Base-by-base conservation (phyloP, 2,329 filamentous ascomycete species). In the Madurella mycetomatis region DNA sequence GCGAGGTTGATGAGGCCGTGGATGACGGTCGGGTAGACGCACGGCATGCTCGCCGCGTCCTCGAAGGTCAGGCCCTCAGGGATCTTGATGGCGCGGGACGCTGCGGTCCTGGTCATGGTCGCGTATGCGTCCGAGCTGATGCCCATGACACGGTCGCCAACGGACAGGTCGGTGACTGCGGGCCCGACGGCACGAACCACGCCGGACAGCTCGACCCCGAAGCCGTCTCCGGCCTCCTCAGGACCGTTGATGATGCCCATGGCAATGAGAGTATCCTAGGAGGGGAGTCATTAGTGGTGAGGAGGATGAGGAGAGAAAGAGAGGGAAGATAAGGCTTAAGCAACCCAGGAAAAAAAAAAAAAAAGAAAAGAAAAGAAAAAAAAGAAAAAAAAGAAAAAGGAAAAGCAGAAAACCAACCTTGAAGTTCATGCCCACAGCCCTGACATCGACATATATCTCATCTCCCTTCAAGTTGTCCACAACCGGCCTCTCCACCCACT, bases 341-440 rank as follows among this genome's bases (percentile, higher is more conserved):
- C 7, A 68, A 53, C 19, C 67, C 61, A n/a, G n/a, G n/a, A n/a
- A n/a, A n/a, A n/a, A n/a, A n/a, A n/a, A n/a, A n/a, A n/a, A n/a
- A n/a, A n/a, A n/a, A n/a, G n/a, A n/a, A n/a, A n/a, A n/a, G n/a
- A n/a, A n/a, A n/a, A n/a, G n/a, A n/a, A n/a, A n/a, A n/a, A n/a
- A n/a, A n/a, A n/a, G n/a, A n/a, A n/a, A n/a, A n/a, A n/a, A n/a
- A n/a, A n/a, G n/a, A n/a, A n/a, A n/a, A n/a, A n/a, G n/a, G n/a
- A n/a, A n/a, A n/a, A n/a, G n/a, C n/a, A n/a, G n/a, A n/a, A n/a
- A n/a, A n/a, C n/a, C n/a, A n/a, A 12, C 69, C 65, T 30, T 58
- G 48, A 70, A 73, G 51, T 72, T 74, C 4, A 76, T 19, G 3
- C 71, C 72, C 9, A 61, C 56, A 0, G 69, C 66, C 45, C 63